Conservation (phyloP, 805 yeast genomes). For the Ascoidea rubescens region DNA sequence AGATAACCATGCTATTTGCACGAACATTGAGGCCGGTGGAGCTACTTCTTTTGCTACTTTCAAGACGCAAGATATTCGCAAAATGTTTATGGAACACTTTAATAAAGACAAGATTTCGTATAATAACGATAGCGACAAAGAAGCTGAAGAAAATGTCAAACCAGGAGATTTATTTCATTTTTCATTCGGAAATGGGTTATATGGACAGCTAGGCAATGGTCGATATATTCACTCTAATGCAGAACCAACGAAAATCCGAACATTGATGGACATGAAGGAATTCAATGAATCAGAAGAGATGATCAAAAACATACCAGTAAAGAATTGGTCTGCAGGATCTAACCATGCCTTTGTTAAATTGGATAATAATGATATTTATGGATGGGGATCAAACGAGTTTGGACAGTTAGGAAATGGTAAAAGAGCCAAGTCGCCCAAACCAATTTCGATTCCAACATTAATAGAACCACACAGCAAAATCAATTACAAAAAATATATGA, state of each 20-base stretch:
- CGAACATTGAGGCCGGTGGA: slow-evolving; percentile 55
- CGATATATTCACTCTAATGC: slow-evolving; percentile 61
- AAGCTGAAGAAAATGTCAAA: slow-evolving; percentile 13
- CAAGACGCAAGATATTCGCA: slow-evolving; percentile 17
- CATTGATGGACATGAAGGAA: slow-evolving; percentile 28
- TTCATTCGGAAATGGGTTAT: slow-evolving; percentile 72
- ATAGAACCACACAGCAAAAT: slow-evolving; percentile 33
- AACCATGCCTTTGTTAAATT: slow-evolving; percentile 53
- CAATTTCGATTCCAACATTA: slow-evolving; percentile 38
- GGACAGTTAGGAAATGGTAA: slow-evolving; percentile 86
- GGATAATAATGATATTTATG: slow-evolving; percentile 48
- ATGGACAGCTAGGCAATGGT: slow-evolving; percentile 79
- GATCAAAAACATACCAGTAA: slow-evolving; percentile 32
- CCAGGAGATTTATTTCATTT: slow-evolving; percentile 24
- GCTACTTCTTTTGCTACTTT: slow-evolving; percentile 43
- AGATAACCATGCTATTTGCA: slow-evolving; percentile 31
- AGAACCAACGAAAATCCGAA: slow-evolving; percentile 45
- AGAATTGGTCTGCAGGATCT: slow-evolving; percentile 43
- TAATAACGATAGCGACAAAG: slow-evolving; percentile 12
- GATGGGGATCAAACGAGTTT: slow-evolving; percentile 74
- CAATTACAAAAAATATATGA: slow-evolving; percentile 6
- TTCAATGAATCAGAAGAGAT: slow-evolving; percentile 32
- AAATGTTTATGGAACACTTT: slow-evolving; percentile 16
- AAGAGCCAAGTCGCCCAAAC: slow-evolving; percentile 40
- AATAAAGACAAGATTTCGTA: slow-evolving; percentile 11